Percentiles rank a stretch among this genome's conserved stretches.
Evolutionary conservation across 331 rosid genomes (phyloP).

Genomic region (Malus hybrid): DNA sequence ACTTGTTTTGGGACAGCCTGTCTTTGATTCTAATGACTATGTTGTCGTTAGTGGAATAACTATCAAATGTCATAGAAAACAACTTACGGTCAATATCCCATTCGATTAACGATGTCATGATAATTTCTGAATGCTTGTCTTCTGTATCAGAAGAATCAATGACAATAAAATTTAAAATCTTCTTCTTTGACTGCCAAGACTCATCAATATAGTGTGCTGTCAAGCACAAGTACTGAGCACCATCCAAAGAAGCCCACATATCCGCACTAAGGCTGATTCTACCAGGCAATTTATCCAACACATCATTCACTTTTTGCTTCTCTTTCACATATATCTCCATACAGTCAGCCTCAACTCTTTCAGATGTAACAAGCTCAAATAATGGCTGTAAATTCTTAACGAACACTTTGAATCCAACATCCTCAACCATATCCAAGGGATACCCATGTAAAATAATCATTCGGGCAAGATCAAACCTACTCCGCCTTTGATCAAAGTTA

Average conservation of each 20-base stretch:
- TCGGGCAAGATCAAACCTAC: conserved; percentile 93
- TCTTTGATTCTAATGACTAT: conserved; percentile 54
- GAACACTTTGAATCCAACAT: conserved; percentile 86
- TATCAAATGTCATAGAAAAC: conserved; percentile 83
- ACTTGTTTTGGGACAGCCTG: conserved; percentile 78
- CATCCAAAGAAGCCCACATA: conserved; percentile 57
- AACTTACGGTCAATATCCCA: conserved; percentile 97
- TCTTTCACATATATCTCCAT: conserved; percentile 79
- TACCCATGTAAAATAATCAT: conserved; percentile 96
- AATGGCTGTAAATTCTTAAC: conserved; percentile 87
- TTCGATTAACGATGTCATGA: conserved; percentile 79
- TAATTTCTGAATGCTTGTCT: conserved; percentile 69
- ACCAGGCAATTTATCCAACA: conserved; percentile 91
- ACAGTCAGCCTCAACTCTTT: conserved; percentile 87
- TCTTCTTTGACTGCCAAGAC: conserved; percentile 76
- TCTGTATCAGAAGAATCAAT: conserved; percentile 76
- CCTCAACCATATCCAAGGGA: conserved; percentile 93
- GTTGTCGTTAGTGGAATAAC: conserved; percentile 59
- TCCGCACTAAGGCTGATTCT: conserved; percentile 82
- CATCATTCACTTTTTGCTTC: conserved; percentile 80
- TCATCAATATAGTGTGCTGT: conserved; percentile 87
- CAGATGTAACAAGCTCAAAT: conserved; percentile 71
- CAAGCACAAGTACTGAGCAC: conserved; percentile 72
- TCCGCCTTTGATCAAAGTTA: conserved; percentile 79
- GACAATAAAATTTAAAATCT: conserved; percentile 63